Evolutionary conservation across 2,329 filamentous ascomycete genomes (phyloP), one percentile per base, ranked within the genome.

Genomic region (Pleoardoris graminearum): DNA sequence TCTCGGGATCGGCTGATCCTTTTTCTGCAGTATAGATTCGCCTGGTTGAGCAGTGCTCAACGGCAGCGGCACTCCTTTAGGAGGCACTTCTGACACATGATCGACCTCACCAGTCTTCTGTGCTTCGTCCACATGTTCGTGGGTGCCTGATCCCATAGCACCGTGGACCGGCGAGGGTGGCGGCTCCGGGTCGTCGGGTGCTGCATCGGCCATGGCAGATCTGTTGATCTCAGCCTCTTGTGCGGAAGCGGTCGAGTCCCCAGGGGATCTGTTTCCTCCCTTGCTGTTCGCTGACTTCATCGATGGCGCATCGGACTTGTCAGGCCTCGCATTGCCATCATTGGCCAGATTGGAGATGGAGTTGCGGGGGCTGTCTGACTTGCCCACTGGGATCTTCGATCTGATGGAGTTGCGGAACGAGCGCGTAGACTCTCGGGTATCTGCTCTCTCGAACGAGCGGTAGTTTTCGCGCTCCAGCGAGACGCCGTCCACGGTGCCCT

Each of bases 51-150:
- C 85, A 80, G 79, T 70, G 48, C 76, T 77, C 38, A 75, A 84
- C 77, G 58, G 82, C 35, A 73, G 76, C 23, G 82, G 65, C 64
- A 80, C 69, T 29, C 87, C 88, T 10, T 85, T 85, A 1, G 91
- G 91, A 23, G 92, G 93, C 54, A 88, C 87, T 68, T 97, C 94
- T 12, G 93, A 97, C 17, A 99, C 91, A 62, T 92, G 86, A 67
- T 96, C 94, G 36, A 99, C 91, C 74, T 99, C 94, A 50, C 93
- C 92, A 44, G 85, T 89, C 48, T 88, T 85, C 73, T 95, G 89
- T 37, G 91, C 92, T 41, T 88, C 88, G 67, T 83, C 83, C 37
- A 96, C 85, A 72, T 44, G 41, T 29, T 92, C 87, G 66, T 90
- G 87, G 61, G 90, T 86, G 4, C 89, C 89, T 48, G 83, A 79